A percentile compares a stretch with the other conserved stretches of the same genome.
Evolutionary conservation across 441 rosid species (phyloP).

Genomic region (Euphorbia celastroides): DNA sequence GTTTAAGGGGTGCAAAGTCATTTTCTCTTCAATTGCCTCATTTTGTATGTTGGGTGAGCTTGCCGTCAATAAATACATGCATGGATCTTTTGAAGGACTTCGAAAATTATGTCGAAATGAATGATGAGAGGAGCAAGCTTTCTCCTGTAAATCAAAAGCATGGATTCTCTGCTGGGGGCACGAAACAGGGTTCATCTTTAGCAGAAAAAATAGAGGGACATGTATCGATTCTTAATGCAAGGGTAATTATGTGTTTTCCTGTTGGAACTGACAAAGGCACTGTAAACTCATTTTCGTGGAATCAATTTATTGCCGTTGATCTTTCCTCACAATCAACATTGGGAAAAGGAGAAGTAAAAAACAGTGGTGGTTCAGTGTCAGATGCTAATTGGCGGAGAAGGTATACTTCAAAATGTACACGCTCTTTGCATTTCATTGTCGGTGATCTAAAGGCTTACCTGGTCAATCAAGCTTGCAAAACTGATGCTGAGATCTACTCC

Average conservation of each 20-base stretch:
- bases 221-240: constrained; percentile 62
- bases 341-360: constrained; percentile 30
- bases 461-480: constrained; percentile 42
- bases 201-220: constrained; percentile 44
- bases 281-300: constrained; percentile 41
- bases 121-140: constrained; percentile 19
- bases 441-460: constrained; percentile 58
- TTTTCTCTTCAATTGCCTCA: constrained; percentile 73
- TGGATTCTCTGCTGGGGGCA: constrained; percentile 25
- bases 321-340: constrained; percentile 39
- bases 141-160: constrained; percentile 23
- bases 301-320: constrained; percentile 70
- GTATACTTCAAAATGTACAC: constrained; percentile 34
- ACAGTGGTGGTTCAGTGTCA: constrained; percentile 28
- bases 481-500: constrained; percentile 30
- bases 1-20: constrained; percentile 33
- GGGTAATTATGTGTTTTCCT: constrained; percentile 77
- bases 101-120: constrained; percentile 34
- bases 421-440: constrained; percentile 50
- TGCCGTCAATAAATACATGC: constrained; percentile 44
- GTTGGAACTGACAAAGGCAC: constrained; percentile 36
- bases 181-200: constrained; percentile 36
- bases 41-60: constrained; percentile 68
- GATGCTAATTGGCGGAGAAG: constrained; percentile 28
- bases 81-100: constrained; percentile 52